Evolutionary conservation across 2,329 filamentous ascomycete species (phyloP).

Genomic region (Fusarium sp.): DNA sequence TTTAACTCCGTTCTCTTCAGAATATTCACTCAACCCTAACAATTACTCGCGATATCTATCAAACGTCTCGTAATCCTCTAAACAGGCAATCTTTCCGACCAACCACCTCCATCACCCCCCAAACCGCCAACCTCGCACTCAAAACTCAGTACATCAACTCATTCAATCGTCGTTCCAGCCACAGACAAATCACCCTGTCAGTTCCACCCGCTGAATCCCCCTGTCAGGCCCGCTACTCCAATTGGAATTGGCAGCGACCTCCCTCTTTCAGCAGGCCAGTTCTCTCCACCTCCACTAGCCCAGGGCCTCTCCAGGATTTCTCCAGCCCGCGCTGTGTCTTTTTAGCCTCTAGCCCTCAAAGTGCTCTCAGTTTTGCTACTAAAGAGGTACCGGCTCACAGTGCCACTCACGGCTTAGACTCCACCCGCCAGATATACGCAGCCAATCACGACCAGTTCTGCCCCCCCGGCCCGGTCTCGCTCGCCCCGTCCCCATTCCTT

Average conservation of each 20-base stretch:
- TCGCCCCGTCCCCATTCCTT: conserved; percentile 37
- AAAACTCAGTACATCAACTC: conserved; percentile 22
- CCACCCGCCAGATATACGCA: conserved; percentile 3
- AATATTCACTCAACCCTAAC: background rate
- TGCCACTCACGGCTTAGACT: conserved; percentile 34
- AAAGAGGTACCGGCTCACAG: conserved; percentile 46
- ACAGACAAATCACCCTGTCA: conserved; percentile 27
- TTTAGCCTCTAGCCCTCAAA: conserved; percentile 13
- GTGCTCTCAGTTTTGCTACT: background rate
- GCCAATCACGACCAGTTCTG: conserved; percentile 23
- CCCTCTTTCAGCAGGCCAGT: conserved; percentile 38
- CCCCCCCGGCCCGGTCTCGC: conserved; percentile 30
- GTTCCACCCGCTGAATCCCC: conserved; percentile 12
- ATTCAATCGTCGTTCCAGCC: conserved; percentile 29
- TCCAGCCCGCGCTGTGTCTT: conserved; percentile 14
- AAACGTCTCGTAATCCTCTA: conserved; percentile 22
- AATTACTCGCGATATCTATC: conserved; percentile 10
- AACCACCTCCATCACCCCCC: conserved; percentile 26
- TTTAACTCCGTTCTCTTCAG: background rate
- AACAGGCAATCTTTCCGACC: conserved; percentile 27
- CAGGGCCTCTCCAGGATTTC: conserved; percentile 36
- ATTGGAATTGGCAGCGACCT: conserved; percentile 28
- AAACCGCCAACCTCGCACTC: conserved; percentile 22
- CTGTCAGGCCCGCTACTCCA: conserved; percentile 28
- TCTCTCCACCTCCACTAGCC: conserved; percentile 24